Evolutionary conservation across 495 filamentous ascomycete genomes (phyloP), one percentile per base, ranked within the genome.

Genomic region (Hyaloscypha variabilis): DNA sequence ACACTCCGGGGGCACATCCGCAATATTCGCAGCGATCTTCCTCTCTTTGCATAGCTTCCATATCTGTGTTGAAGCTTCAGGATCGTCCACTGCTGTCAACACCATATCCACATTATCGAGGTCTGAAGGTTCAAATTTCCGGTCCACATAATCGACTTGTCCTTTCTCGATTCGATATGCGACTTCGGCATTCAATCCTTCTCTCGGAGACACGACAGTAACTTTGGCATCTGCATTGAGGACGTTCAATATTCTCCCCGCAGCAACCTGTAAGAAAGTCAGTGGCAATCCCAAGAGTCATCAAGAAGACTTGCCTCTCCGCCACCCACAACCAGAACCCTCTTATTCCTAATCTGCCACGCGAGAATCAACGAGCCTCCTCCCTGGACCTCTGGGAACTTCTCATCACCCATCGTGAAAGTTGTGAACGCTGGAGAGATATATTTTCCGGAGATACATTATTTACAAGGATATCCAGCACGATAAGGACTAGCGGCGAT

Each of bases 171-270:
- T 81, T 58, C 95, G 90, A 75, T 90, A 86, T 34, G 88, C 87
- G 5, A 99, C 94, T 79, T 99, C 95, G 14, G 88, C 82, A 75
- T 94, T 94, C 49, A 97, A 85, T 46, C 94, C 91, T 53, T 83
- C 72, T n/a, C 85, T 72, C 2, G 95, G 95, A 58, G 87, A 90
- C 46, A 97, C 82, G 54, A 97, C 88, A 39, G 90, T 95, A 21
- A 98, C 91, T 69, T 86, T 82, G 68, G 95, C 96, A 71, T 97
- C 94, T 73, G 96, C 96, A 72, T 97, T 96, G 73, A 99, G 91
- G 36, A 92, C 85, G 73, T 94, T 88, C 39, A 97, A 81, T 64
- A 98, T 97, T 56, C 95, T 92, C 59, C 94, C 93, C 34, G 95
- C 95, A 52, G 95, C 95, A 66, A 99, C 95, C 94, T 97, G 69